Percentiles rank a stretch among this genome's conserved stretches.
Conservation (phyloP, 805 yeast genomes). For the Candida argentea region DNA sequence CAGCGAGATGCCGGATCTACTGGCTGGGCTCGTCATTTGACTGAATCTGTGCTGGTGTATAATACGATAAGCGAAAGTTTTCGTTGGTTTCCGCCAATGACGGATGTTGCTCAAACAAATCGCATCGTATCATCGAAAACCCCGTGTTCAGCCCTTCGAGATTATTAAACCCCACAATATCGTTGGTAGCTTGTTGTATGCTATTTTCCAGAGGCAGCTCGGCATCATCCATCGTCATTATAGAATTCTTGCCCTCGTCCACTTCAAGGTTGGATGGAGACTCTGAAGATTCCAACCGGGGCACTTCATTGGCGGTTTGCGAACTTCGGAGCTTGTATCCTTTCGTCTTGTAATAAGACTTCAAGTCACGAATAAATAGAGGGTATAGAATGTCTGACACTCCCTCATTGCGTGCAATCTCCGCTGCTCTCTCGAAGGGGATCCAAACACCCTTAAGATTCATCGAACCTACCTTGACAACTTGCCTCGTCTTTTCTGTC, state of each 20-base stretch:
- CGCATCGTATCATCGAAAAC: background rate
- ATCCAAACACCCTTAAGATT: conserved; percentile 33
- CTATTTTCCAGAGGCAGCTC: background rate
- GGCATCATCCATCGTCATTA: background rate
- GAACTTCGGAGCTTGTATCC: conserved; percentile 12
- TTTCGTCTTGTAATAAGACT: conserved; percentile 13
- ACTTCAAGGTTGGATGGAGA: background rate
- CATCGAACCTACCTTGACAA: conserved; percentile 29
- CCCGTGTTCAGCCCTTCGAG: background rate
- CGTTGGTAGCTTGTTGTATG: background rate
- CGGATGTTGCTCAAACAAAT: background rate
- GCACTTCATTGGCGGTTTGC: background rate
- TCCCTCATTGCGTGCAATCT: conserved; percentile 32
- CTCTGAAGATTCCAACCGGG: background rate
- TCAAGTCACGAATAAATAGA: conserved; percentile 22
- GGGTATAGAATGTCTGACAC: conserved; percentile 23
- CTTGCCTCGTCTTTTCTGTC: conserved; percentile 17
- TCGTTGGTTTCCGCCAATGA: background rate
- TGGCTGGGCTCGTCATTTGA: background rate
- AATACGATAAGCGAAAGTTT: background rate
- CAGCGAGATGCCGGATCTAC: too few relatives aligned
- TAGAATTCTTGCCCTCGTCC: background rate
- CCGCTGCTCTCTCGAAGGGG: conserved; percentile 28
- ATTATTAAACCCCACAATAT: background rate
- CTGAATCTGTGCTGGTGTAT: background rate